phyloP scores from a whole-genome alignment of 257 asterid genomes.

The Anisodus tanguticus region DNA sequence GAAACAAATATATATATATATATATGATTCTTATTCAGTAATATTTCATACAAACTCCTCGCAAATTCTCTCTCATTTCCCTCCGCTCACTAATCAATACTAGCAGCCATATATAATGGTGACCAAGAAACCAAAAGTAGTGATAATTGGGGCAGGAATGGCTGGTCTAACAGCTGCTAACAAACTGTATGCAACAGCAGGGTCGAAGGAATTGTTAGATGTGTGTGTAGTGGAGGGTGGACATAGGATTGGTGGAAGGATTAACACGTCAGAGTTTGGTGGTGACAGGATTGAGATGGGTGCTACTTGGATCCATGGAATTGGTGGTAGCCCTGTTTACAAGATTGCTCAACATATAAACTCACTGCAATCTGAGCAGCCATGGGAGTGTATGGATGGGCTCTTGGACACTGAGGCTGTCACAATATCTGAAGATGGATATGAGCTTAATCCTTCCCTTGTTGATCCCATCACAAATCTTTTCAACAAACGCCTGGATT shows the following conservation, averaged over 20 bases:
- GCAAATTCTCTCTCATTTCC: not conserved
- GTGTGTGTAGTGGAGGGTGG: conserved; percentile 75
- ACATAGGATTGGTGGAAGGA: conserved; percentile 72
- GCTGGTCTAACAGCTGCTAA: conserved; percentile 88
- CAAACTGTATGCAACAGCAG: conserved; percentile 51
- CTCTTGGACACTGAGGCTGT: conserved; percentile 42
- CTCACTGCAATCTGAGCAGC: conserved; percentile 55
- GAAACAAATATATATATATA: conserved; percentile 4
- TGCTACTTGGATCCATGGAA: conserved; percentile 97
- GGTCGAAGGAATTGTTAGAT: conserved; percentile 47
- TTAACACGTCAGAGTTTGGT: conserved; percentile 62
- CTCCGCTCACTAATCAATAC: too few species aligned
- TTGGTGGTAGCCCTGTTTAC: conserved; percentile 71
- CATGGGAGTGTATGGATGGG: conserved; percentile 91
- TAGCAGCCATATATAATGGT: conserved; percentile 41
- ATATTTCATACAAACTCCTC: conserved; percentile 35
- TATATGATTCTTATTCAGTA: conserved; percentile 23
- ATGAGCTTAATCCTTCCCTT: conserved; percentile 44
- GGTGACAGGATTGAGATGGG: conserved; percentile 87
- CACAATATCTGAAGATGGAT: conserved; percentile 75
- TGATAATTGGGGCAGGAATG: conserved; percentile 91
- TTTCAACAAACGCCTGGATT: conserved; percentile 68
- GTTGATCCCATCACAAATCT: conserved; percentile 64
- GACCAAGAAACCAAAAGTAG: conserved; percentile 61
- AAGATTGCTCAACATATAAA: conserved; percentile 55